A percentile compares a stretch with the other conserved stretches of the same genome.
These are phyloP conservation scores for Neolentinus lepideus DNA, from an alignment of 1,284 basidiomycete genomes.

Conservation along the genomic window DNA sequence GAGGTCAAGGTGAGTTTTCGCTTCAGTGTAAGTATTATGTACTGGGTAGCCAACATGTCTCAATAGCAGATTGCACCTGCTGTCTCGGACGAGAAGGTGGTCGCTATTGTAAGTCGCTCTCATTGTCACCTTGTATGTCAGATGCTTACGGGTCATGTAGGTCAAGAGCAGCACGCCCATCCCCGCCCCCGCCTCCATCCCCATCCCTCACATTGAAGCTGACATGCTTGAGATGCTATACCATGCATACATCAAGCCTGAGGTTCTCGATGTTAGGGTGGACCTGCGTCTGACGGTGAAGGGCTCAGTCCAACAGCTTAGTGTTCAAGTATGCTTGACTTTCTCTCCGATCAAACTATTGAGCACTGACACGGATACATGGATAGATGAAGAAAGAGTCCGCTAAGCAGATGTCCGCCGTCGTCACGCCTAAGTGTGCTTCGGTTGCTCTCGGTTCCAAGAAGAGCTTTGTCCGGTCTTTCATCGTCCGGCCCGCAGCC, in stretches of 20 bases:
- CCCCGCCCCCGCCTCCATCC: not conserved
- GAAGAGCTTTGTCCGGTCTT: not conserved
- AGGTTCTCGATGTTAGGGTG: not conserved
- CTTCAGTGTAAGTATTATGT: not conserved
- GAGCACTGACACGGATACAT: not conserved
- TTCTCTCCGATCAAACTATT: not conserved
- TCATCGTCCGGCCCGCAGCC: not conserved
- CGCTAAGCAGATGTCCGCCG: not conserved
- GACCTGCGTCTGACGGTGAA: not conserved
- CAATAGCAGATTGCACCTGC: not conserved
- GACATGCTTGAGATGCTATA: not conserved
- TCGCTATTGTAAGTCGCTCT: not conserved
- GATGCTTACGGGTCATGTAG: too few relatives aligned
- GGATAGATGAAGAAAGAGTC: not conserved
- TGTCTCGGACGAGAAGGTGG: not conserved
- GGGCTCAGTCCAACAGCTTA: not conserved
- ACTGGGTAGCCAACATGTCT: not conserved
- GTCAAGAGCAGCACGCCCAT: not conserved
- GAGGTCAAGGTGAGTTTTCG: not conserved
- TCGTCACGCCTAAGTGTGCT: not conserved
- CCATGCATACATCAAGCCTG: not conserved
- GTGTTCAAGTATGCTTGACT: not conserved
- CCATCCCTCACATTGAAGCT: not conserved
- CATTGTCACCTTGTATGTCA: too few relatives aligned
- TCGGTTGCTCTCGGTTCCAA: not conserved